phyloP scores from a whole-genome alignment of 1,284 basidiomycete species.

The Rhodotorula sp. region DNA sequence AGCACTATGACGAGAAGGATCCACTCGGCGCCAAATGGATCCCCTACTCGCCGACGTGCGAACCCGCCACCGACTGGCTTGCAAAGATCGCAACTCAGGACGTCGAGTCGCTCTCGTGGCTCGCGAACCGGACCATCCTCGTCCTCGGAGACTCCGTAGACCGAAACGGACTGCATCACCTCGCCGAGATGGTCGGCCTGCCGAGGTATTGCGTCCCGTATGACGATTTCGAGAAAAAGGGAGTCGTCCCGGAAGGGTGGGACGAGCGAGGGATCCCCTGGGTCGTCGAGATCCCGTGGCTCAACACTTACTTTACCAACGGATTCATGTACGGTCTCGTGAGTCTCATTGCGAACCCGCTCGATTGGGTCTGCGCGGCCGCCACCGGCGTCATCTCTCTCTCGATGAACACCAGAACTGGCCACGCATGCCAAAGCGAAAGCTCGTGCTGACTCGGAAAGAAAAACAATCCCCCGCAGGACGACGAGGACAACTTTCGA shows the following conservation, averaged over 20 bases:
- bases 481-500: conserved; percentile 45
- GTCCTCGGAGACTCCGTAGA: conserved; percentile 46
- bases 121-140: conserved; percentile 44
- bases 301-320: conserved; percentile 40
- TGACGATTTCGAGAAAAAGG: conserved; percentile 35
- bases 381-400: neutral
- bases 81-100: conserved; percentile 24
- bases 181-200: conserved; percentile 37
- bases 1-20: conserved; percentile 30
- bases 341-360: neutral
- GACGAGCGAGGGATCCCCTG: conserved; percentile 41
- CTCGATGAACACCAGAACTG: neutral
- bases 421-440: neutral
- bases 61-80: conserved; percentile 44
- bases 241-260: conserved; percentile 34
- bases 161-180: conserved; percentile 44
- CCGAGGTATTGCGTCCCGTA: conserved; percentile 39
- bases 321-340: conserved; percentile 46
- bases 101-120: conserved; percentile 32
- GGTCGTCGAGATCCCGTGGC: conserved; percentile 40
- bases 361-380: too few relatives aligned
- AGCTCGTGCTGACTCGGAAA: too few relatives aligned
- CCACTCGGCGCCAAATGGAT: conserved; percentile 39
- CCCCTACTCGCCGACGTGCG: conserved; percentile 37
- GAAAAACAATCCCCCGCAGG: conserved; percentile 14